These are phyloP conservation scores for Neurospora intermedia DNA, from an alignment of 495 filamentous ascomycete genomes.

Conservation along the genomic window DNA sequence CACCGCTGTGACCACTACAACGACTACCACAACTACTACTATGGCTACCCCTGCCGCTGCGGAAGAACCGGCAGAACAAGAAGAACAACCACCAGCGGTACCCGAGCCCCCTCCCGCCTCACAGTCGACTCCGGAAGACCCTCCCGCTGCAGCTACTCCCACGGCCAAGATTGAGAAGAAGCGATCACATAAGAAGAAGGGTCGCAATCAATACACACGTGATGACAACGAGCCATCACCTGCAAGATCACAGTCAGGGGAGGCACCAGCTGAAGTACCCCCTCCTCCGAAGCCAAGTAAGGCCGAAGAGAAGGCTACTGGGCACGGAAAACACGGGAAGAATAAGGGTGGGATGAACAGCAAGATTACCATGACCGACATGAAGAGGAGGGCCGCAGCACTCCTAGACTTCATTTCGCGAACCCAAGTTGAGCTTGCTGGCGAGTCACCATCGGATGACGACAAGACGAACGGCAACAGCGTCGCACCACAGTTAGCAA, in stretches of 20 bases:
- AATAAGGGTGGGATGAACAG: constrained; percentile 36
- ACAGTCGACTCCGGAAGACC: constrained; percentile 42
- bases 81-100: constrained; percentile 9
- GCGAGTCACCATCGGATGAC: constrained; percentile 21
- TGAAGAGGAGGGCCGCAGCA: constrained; percentile 72
- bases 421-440: constrained; percentile 83
- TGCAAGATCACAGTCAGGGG: constrained; percentile 55
- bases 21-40: constrained; percentile 4
- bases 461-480: constrained; percentile 13
- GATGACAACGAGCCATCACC: constrained; percentile 62
- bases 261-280: constrained; percentile 18
- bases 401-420: constrained; percentile 86
- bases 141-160: constrained; percentile 30
- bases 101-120: constrained; percentile 13
- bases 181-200: constrained; percentile 55
- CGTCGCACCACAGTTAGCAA: not conserved
- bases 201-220: constrained; percentile 79
- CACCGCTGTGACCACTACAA: constrained; percentile 9
- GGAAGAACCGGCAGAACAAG: constrained; percentile 22
- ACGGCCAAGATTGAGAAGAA: constrained; percentile 28
- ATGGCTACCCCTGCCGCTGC: not conserved
- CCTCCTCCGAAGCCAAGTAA: constrained; percentile 11
- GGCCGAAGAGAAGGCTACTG: constrained; percentile 10
- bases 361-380: constrained; percentile 80
- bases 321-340: constrained; percentile 20